A percentile compares a stretch with the other conserved stretches of the same genome.
Conservation (phyloP, 306 rosid species). For the Leucaena leucocephala region DNA sequence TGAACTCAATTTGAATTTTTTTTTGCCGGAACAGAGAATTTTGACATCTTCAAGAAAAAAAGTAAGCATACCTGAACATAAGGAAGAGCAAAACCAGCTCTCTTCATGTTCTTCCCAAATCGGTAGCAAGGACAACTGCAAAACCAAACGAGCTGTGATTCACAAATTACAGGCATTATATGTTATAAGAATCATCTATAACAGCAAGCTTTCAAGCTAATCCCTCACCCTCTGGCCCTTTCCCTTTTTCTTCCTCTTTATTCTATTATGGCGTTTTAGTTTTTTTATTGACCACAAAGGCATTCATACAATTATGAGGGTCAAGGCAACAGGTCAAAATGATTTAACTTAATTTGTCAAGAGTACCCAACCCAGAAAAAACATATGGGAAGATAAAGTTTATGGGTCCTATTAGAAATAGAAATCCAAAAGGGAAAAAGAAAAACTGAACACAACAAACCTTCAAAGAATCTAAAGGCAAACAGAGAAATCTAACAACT, state of each 20-base stretch:
- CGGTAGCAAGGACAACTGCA: conserved; percentile 97
- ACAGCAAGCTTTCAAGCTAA: neutral
- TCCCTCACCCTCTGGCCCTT: neutral
- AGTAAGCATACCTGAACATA: conserved; percentile 62
- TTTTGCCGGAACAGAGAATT: neutral
- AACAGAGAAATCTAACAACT: neutral
- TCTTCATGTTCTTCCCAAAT: conserved; percentile 94
- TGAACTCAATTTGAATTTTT: neutral
- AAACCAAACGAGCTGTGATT: conserved; percentile 39
- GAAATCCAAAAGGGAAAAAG: conserved; percentile 12
- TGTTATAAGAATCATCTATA: conserved; percentile 16
- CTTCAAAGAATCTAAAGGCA: conserved; percentile 11
- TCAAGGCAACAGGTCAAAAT: neutral
- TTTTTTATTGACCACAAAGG: too few relatives aligned
- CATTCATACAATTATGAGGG: too few relatives aligned
- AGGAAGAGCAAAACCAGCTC: conserved; percentile 86
- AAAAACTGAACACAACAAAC: conserved; percentile 9
- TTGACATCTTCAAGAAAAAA: conserved; percentile 8
- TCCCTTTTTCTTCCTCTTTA: neutral
- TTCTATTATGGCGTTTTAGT: neutral
- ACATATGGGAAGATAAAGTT: neutral
- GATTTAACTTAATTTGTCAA: conserved; percentile 17
- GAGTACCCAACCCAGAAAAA: conserved; percentile 14
- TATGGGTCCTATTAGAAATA: neutral
- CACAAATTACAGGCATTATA: conserved; percentile 29